Base-by-base conservation (phyloP, 108 stramenopile species). In the Parietichytrium sp. region DNA sequence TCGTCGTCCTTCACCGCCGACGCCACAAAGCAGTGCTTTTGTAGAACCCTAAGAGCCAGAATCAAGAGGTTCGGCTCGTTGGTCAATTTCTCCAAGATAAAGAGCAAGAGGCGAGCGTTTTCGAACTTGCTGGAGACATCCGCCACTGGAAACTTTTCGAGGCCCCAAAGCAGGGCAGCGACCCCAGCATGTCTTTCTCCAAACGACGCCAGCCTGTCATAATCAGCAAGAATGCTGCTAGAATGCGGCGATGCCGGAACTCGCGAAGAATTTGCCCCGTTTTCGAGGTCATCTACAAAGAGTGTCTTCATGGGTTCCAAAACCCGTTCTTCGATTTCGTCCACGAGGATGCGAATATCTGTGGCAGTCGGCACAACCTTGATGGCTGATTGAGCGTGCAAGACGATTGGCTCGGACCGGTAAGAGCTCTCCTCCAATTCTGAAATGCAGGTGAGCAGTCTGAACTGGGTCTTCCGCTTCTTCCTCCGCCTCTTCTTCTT, bases 1-100 rank as follows among this genome's bases (percentile, higher is more conserved):
- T 72, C 15, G 20, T 72, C 61, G 61, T 72, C 61, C 10, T 36
- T n/a, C 10, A 72, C 15, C 20, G 61, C 13, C 10, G 61, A 72
- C 15, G 61, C 16, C 0, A 72, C 33, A 25, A 72, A 72, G 61
- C 61, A 72, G 20, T 72, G 61, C 10, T 42, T 33, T 42, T 72
- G 61, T n/a, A 72, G 61, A 33, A 72, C 61, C 23, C 61, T 33
- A 16, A 72, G 61, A 6, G 61, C 61, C 10, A 42, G 45, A 7
- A 72, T 72, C 61, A 72, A 45, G 6, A 72, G 61, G 10, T 0
- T 38, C 20, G 61, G 61, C 23, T 72, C 38, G 15, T n/a, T 20
- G 10, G 36, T 42, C 0, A 72, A 42, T 2, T 42, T 33, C 3
- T 72, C 61, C 15, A 72, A 25, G 20, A 72, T 33, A 33, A 42